Conservation (phyloP, 495 filamentous ascomycete genomes). For the Tetracladium setigerum region DNA sequence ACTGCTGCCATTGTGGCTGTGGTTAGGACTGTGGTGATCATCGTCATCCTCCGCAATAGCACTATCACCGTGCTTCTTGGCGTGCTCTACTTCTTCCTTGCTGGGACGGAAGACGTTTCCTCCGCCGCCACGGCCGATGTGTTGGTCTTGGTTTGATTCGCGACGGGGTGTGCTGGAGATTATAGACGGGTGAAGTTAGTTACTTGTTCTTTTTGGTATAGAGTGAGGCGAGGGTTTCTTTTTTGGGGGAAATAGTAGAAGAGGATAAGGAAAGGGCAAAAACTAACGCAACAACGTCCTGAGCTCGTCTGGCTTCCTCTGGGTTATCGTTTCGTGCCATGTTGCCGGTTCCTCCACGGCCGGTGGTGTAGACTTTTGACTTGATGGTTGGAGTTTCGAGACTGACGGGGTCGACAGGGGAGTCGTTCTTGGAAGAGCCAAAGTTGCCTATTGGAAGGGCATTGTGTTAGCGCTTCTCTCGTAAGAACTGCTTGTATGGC, state of each 20-base stretch:
- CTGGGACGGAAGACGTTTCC: conserved; percentile 43
- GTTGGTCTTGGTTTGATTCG: conserved; percentile 20
- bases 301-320: conserved; percentile 61
- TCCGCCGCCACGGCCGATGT: conserved; percentile 48
- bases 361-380: conserved; percentile 74
- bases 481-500: conserved; percentile 11
- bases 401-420: conserved; percentile 44
- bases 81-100: conserved; percentile 27
- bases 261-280: conserved; percentile 11
- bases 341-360: conserved; percentile 56
- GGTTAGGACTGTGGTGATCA: background rate
- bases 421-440: conserved; percentile 35
- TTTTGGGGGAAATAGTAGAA: background rate
- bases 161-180: conserved; percentile 11
- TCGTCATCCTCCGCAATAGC: conserved; percentile 20
- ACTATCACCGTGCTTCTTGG: conserved; percentile 23
- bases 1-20: conserved; percentile 5
- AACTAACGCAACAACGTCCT: conserved; percentile 64
- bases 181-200: conserved; percentile 6
- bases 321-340: conserved; percentile 64
- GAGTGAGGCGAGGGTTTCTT: background rate
- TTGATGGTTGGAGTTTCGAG: conserved; percentile 81
- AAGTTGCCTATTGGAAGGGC: conserved; percentile 56
- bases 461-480: conserved; percentile 18
- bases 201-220: background rate